Conservation (phyloP, 2,329 filamentous ascomycete genomes). For the Pseudovirgaria hyperparasitica region DNA sequence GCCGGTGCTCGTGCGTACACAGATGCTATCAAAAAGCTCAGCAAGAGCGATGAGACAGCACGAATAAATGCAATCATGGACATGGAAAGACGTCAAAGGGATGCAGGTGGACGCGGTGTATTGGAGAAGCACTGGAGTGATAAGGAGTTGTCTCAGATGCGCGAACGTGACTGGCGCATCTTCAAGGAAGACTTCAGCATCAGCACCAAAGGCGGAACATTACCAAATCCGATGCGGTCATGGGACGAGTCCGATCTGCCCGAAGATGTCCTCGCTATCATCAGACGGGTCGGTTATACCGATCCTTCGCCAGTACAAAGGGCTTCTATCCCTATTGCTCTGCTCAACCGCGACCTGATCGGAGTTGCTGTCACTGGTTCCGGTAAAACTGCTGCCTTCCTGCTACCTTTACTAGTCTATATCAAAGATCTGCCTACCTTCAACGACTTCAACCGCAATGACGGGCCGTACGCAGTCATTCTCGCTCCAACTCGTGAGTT, state of each 20-base stretch:
- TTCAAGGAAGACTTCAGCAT: constrained; percentile 99
- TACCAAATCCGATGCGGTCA: constrained; percentile 91
- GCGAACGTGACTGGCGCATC: constrained; percentile 95
- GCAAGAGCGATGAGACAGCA: constrained; percentile 61
- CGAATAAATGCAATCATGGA: constrained; percentile 73
- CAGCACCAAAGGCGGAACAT: constrained; percentile 76
- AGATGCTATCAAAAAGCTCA: constrained; percentile 59
- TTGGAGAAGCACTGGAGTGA: constrained; percentile 93
- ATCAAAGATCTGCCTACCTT: constrained; percentile 82
- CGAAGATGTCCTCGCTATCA: constrained; percentile 62
- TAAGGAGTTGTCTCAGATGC: constrained; percentile 86
- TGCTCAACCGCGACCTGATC: constrained; percentile 90
- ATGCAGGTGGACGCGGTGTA: constrained; percentile 58
- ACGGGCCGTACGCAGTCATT: constrained; percentile 94
- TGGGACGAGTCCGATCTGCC: constrained; percentile 83
- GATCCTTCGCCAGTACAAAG: constrained; percentile 88
- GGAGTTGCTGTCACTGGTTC: constrained; percentile 97
- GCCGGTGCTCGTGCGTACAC: constrained; percentile 43
- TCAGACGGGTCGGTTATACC: constrained; percentile 75
- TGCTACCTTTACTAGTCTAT: constrained; percentile 85
- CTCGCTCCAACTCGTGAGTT: constrained; percentile 92
- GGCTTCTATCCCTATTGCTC: constrained; percentile 86
- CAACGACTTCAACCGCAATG: constrained; percentile 75
- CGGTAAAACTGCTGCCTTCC: constrained; percentile 92
- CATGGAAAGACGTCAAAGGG: constrained; percentile 66